Evolutionary conservation across 1,284 basidiomycete genomes (phyloP).

Genomic region (Cryptococcus sp.): DNA sequence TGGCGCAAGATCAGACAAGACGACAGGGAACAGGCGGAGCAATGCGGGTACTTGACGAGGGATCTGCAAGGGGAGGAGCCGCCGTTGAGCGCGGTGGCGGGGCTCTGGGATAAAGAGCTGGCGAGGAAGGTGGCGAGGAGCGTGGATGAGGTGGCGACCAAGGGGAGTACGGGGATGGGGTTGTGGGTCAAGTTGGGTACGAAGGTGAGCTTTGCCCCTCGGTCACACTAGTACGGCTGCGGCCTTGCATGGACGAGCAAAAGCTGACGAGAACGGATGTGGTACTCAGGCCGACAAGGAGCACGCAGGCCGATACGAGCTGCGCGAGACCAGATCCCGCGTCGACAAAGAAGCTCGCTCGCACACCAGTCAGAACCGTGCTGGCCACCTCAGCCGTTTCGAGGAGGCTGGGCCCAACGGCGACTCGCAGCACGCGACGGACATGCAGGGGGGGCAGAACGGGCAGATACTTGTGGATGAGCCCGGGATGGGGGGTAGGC

Average conservation of each 20-base stretch:
- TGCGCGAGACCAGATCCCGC: conserved; percentile 23
- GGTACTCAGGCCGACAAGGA: conserved; percentile 32
- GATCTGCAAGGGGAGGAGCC: conserved; percentile 39
- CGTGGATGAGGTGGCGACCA: conserved; percentile 41
- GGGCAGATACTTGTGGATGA: too few species aligned
- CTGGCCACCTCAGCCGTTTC: too few species aligned
- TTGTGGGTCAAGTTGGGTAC: conserved; percentile 43
- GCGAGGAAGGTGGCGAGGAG: conserved; percentile 41
- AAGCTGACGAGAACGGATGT: neutral
- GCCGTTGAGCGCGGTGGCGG: conserved; percentile 41
- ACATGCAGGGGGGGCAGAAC: too few species aligned
- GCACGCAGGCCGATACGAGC: conserved; percentile 32
- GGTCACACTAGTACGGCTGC: neutral
- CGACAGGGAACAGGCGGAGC: conserved; percentile 35
- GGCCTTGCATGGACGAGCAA: neutral
- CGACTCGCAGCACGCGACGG: too few species aligned
- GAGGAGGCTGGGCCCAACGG: too few species aligned
- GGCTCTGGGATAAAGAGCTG: conserved; percentile 30
- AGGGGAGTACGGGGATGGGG: conserved; percentile 32
- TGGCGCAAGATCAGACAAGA: conserved; percentile 29
- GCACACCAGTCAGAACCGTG: neutral
- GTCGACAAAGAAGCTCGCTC: conserved; percentile 8
- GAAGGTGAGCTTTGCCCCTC: conserved; percentile 24
- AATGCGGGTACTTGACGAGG: conserved; percentile 45
- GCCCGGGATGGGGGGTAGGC: too few species aligned